Base-by-base conservation (phyloP, 192 early-diverging fungal species). In the Coemansia sp. region DNA sequence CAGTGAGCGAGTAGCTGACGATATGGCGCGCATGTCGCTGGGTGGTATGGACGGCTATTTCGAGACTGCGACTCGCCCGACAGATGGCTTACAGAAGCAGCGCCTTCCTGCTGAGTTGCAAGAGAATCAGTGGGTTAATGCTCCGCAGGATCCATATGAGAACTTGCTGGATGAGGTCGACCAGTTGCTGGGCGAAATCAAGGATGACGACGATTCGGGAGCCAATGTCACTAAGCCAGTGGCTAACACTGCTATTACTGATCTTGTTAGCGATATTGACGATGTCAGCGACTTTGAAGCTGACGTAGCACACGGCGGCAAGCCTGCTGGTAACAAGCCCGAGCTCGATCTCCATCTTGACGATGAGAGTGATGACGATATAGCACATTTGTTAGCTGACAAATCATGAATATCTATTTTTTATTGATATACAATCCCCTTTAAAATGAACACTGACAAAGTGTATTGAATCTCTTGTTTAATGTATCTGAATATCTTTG, bases 141-240 rank as follows among this genome's bases (percentile, higher is more conserved):
- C 74, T 23, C 82, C 77, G 11, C 64, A 60, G 32, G 77, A 76
- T 17, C 77, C 82, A 38, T 84, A 84, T 21, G 82, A 84, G 73
- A 74, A 79, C 42, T 58, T 84, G 30, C 65, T 84, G 4, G 77
- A 84, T n/a, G 82, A 84, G 65, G 82, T 79, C 9, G 82, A 84
- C 52, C 77, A 84, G 71, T 70, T 84, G 14, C 65, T 84, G 23
- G 77, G 74, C 17, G 74, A 79, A 58, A 78, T 84, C 49, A 73
- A 73, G 32, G 74, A 76, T 13, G 71, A 84, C 4, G 76, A 77
- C 52, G 81, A 81, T 17, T 16, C 68, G 4, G 33, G 35, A n/a
- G 9, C 57, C 7, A 44, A 19, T 50, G 44, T 3, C 8, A 30
- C 32, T 17, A 42, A 16, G 33, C 59, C 59, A 10, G 59, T 32